These are phyloP conservation scores for Collybiopsis confluens DNA, from an alignment of 768 basidiomycete species.

Conservation along the genomic window DNA sequence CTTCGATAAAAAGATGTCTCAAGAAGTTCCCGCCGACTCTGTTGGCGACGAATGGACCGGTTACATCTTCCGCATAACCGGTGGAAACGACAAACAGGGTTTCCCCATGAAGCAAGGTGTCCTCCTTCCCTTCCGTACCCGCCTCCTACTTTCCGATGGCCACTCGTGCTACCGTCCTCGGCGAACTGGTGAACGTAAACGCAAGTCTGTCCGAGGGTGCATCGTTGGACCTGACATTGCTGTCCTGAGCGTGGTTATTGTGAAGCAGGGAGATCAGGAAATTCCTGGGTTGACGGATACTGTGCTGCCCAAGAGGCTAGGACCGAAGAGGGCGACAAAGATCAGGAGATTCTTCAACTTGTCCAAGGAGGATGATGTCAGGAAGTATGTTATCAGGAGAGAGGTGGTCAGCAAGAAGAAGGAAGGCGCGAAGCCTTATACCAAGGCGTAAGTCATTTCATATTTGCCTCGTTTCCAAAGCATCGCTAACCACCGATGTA, in stretches of 20 bases:
- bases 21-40: constrained; percentile 88
- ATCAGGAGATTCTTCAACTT: constrained; percentile 98
- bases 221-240: constrained; percentile 97
- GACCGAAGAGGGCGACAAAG: constrained; percentile 96
- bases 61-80: constrained; percentile 94
- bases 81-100: constrained; percentile 98
- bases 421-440: constrained; percentile 86
- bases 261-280: constrained; percentile 92
- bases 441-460: constrained; percentile 84
- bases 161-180: constrained; percentile 97
- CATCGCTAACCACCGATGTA: not conserved
- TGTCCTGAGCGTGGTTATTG: constrained; percentile 88
- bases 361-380: constrained; percentile 95
- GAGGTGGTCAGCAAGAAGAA: constrained; percentile 91
- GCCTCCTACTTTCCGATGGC: constrained; percentile 89
- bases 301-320: constrained; percentile 91
- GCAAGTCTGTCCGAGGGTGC: constrained; percentile 98
- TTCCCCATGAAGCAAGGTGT: constrained; percentile 99
- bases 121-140: constrained; percentile 89
- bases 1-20: constrained; percentile 95
- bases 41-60: constrained; percentile 97
- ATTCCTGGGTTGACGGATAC: constrained; percentile 90
- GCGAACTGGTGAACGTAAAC: constrained; percentile 92
- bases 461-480: too few relatives aligned
- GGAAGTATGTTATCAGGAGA: constrained; percentile 92